Base-by-base conservation (phyloP, 148 eudicot genomes). In the Silene latifolia region DNA sequence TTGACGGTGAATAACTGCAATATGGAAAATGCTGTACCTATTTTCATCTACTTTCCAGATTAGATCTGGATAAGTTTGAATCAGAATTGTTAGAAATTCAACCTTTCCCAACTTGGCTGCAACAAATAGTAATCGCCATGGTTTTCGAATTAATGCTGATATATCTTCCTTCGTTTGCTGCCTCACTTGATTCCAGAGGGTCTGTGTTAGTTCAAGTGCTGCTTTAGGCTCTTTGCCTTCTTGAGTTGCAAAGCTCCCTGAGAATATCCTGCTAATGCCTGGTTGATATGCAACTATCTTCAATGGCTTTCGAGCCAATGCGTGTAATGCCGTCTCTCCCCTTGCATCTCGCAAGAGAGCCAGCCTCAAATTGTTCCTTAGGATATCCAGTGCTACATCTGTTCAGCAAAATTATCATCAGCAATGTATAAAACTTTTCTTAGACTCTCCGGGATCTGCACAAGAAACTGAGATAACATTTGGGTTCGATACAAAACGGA, bases 1-100 rank as follows among this genome's bases (percentile, higher is more conserved):
- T n/a, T 84, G 83, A 1, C 89, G 84, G 60, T 78, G 72, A 0
- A 60, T 73, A 12, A 87, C 74, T 46, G 29, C 29, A 3, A 27
- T 27, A 3, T 27, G 29, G 29, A 27, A 27, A 27, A 27, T 27
- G 29, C 1, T 27, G 29, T 27, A 27, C 29, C 29, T 3, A 1
- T 27, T 3, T 27, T 27, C 29, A 27, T 27, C 29, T 1, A 27
- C 29, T 3, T 27, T 27, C 29, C 29, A 27, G 1, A 27, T 27
- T 27, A 27, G 29, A 27, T 27, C 29, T 1, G 29, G 29, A 27
- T 27, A 27, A 27, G 29, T 1, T 27, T 27, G 29, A 1, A 27
- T 27, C 29, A 27, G 29, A 27, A 27, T 3, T 27, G 1, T 27
- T 27, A 27, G 29, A 27, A 27, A 27, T 27, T 27, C 29, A 3